Conservation (phyloP, 225 moss, liverwort and hornwort species). For the Lunularia cruciata region DNA sequence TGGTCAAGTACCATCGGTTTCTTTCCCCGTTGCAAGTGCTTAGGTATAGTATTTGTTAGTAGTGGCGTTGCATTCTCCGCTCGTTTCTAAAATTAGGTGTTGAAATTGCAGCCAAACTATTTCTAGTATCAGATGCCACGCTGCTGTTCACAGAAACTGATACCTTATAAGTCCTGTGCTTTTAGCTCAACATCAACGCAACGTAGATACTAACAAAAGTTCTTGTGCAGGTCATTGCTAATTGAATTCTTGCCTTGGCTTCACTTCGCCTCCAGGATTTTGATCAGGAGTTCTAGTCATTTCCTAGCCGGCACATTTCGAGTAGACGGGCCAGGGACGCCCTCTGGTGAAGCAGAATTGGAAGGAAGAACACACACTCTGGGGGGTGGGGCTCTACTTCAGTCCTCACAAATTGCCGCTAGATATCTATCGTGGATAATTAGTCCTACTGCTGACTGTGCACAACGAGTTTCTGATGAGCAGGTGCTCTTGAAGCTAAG, state of each 20-base stretch:
- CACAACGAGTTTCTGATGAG: conserved; percentile 17
- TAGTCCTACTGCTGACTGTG: conserved; percentile 17
- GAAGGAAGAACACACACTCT: background rate
- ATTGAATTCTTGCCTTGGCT: conserved; percentile 35
- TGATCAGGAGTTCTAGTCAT: conserved; percentile 10
- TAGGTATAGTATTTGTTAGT: too few species aligned
- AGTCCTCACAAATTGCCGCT: conserved; percentile 8
- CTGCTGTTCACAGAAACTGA: too few species aligned
- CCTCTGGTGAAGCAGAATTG: background rate
- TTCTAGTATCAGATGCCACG: background rate
- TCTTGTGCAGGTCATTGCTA: conserved; percentile 28
- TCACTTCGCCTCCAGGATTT: conserved; percentile 31
- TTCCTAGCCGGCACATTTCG: background rate
- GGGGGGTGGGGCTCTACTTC: background rate
- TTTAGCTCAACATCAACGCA: background rate
- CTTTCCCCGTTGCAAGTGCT: too few species aligned
- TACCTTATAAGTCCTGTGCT: background rate
- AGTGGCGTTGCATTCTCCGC: too few species aligned
- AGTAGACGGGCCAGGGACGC: background rate
- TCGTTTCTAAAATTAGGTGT: background rate
- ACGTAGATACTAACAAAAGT: background rate
- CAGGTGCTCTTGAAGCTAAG: conserved; percentile 12
- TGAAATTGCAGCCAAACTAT: too few species aligned
- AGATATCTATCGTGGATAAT: conserved; percentile 31
- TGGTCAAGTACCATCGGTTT: too few species aligned